Evolutionary conservation across 805 yeast species (phyloP), one percentile per base, ranked within the genome.

Genomic region (Candida suzukii): DNA sequence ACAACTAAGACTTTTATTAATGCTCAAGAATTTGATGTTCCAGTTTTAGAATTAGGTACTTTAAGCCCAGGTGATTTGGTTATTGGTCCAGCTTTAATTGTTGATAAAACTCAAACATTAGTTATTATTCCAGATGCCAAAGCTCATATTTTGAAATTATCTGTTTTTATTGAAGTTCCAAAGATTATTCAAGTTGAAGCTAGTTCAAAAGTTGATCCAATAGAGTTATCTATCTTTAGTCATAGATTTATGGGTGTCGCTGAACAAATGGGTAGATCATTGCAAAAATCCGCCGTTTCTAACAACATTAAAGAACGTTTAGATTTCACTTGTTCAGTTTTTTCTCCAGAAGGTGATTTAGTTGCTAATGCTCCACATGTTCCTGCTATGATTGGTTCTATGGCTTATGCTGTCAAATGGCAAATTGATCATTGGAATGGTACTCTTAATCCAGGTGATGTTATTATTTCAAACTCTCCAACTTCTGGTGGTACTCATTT

Each of bases 11-110:
- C 52, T 13, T 40, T 47, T 4, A 45, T 41, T 1, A 54, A 54
- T n/a, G 52, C 52, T n/a, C 24, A 42, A 0, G 34, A 45, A 1
- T 47, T 50, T n/a, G 49, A 52, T 19, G 60, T 60, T 6, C 46
- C 47, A 9, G 55, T 62, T 41, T 45, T 50, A 16, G 70, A 73
- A 26, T 59, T 81, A 22, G 61, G 57, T 2, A 65, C 69, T 10
- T 57, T 82, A 33, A 44, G 55, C 1, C 48, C 65, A 18, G 87
- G 87, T 10, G 59, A 66, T 10, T 49, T 56, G 19, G 56, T 83
- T 7, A 33, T 45, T 3, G 88, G 88, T 12, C 65, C 65, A 10
- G 54, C 56, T 8, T 42, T 57, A 38, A 52, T 58, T 28, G 42
- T 60, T 17, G 63, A 60, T 43, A 46, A 39, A 12, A 60, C 63